phyloP scores from a whole-genome alignment of 805 yeast genomes.

The Naumovozyma dairenensis region DNA sequence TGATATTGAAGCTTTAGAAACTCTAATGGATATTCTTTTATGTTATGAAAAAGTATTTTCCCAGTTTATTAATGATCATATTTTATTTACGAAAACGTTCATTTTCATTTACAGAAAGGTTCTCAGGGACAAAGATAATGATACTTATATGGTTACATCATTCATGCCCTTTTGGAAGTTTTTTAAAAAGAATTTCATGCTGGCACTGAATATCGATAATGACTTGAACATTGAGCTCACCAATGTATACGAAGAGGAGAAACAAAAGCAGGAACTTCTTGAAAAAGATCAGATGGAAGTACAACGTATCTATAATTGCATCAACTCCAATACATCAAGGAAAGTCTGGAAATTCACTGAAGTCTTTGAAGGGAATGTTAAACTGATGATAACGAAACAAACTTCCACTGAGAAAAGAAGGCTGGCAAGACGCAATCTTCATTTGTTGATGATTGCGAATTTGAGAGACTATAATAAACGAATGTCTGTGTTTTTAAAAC shows the following conservation, averaged over 20 bases:
- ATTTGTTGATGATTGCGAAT: conserved; percentile 16
- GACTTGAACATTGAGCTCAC: conserved; percentile 21
- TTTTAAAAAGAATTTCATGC: conserved; percentile 23
- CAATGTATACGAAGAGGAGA: conserved; percentile 24
- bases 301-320: conserved; percentile 8
- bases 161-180: conserved; percentile 29
- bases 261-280: conserved; percentile 15
- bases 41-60: conserved; percentile 27
- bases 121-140: conserved; percentile 15
- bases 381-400: conserved; percentile 9
- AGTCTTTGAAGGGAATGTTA: conserved; percentile 23
- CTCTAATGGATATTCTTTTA: conserved; percentile 22
- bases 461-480: conserved; percentile 24
- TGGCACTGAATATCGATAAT: conserved; percentile 21
- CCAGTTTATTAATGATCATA: conserved; percentile 31
- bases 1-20: conserved; percentile 23
- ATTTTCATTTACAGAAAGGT: conserved; percentile 20
- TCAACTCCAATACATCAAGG: neutral
- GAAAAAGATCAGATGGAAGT: conserved; percentile 13
- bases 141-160: conserved; percentile 16
- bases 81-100: conserved; percentile 26
- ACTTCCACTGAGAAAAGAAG: conserved; percentile 3
- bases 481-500: conserved; percentile 25
- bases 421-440: conserved; percentile 13
- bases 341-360: conserved; percentile 18